phyloP scores from a whole-genome alignment of 2,329 filamentous ascomycete species.

The Aureobasidium sp. region DNA sequence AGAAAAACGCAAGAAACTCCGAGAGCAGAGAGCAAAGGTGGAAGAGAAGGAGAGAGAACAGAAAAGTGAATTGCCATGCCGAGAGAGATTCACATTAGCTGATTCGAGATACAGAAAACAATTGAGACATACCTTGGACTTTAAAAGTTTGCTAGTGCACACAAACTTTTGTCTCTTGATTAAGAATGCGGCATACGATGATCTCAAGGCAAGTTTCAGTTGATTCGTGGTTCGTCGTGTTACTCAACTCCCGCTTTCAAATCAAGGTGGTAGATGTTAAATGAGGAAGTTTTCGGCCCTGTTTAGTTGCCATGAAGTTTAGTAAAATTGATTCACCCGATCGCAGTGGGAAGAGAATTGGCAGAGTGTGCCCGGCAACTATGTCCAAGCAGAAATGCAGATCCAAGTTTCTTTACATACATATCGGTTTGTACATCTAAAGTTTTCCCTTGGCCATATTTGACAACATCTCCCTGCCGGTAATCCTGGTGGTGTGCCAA shows the following conservation, averaged over 20 bases:
- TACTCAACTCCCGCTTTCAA: too few species aligned
- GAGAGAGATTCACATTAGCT: neutral
- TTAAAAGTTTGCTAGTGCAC: too few species aligned
- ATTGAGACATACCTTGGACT: neutral
- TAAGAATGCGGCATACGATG: neutral
- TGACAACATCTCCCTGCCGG: constrained; percentile 64
- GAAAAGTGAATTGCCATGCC: neutral
- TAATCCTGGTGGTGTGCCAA: constrained; percentile 68
- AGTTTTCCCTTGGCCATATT: constrained; percentile 64
- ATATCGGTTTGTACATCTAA: neutral
- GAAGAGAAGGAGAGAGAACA: neutral
- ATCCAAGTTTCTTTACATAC: neutral
- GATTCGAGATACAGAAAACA: neutral
- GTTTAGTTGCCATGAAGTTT: neutral
- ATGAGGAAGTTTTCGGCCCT: neutral
- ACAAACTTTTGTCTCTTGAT: neutral
- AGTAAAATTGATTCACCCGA: neutral
- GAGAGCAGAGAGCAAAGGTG: neutral
- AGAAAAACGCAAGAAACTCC: neutral
- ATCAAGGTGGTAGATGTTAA: neutral
- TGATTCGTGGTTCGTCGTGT: too few species aligned
- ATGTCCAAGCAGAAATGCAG: neutral
- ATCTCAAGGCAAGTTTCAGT: too few species aligned
- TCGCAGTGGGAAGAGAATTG: neutral
- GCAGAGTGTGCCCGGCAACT: neutral